phyloP scores from a whole-genome alignment of 2,329 filamentous ascomycete genomes.

The Nannizziopsis arthrosporioides region DNA sequence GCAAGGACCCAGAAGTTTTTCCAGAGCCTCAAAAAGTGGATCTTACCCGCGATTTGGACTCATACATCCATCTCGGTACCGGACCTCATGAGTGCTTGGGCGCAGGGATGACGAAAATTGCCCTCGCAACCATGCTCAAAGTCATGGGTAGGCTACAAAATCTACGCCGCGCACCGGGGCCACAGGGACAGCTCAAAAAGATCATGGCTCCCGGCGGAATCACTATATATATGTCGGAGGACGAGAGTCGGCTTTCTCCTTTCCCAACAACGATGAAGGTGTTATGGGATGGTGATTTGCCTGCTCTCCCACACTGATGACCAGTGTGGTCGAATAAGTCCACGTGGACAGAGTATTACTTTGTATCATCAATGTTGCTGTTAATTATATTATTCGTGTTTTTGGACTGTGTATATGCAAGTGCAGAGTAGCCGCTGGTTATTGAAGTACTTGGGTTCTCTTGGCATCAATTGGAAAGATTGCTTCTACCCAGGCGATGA shows the following conservation, averaged over 20 bases:
- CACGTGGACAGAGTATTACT: neutral
- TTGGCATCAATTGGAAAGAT: too few relatives aligned
- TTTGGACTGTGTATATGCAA: too few relatives aligned
- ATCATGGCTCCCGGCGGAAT: conserved; percentile 30
- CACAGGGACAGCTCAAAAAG: conserved; percentile 38
- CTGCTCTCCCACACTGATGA: conserved; percentile 10
- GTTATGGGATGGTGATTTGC: conserved; percentile 33
- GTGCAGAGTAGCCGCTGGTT: too few relatives aligned
- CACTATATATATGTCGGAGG: conserved; percentile 34
- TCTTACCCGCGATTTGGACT: conserved; percentile 30
- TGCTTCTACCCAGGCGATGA: too few relatives aligned
- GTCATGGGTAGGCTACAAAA: conserved; percentile 35
- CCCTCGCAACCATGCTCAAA: conserved; percentile 34
- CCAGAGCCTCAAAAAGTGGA: conserved; percentile 34
- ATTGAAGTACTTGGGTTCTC: too few relatives aligned
- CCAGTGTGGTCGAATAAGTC: neutral
- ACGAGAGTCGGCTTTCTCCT: conserved; percentile 33
- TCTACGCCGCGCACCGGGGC: conserved; percentile 37
- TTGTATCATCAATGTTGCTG: neutral
- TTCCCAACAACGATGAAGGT: conserved; percentile 37
- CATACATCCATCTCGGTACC: conserved; percentile 37
- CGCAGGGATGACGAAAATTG: conserved; percentile 31
- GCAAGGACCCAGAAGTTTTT: conserved; percentile 31
- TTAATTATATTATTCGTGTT: too few relatives aligned
- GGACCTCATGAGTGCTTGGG: conserved; percentile 40